A percentile compares a stretch with the other conserved stretches of the same genome.
phyloP scores from a whole-genome alignment of 208 protist genomes.

The Acanthamoeba lenticulata region DNA sequence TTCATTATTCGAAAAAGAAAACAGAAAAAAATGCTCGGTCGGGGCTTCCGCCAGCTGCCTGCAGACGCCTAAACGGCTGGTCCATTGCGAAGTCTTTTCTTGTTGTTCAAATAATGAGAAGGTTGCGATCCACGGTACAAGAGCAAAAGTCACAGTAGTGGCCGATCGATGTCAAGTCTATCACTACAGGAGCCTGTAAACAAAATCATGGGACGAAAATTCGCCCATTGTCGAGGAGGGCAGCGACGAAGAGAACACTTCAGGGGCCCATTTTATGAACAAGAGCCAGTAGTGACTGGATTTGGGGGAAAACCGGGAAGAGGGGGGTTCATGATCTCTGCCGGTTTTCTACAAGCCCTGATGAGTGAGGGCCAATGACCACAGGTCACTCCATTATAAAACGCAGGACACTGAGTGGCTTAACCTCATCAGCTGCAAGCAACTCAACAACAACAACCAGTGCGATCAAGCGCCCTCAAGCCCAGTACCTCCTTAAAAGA shows the following conservation, averaged over 20 bases:
- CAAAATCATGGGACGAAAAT: background rate
- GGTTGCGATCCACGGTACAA: too few species aligned
- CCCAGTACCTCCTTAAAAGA: background rate
- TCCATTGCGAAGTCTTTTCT: too few species aligned
- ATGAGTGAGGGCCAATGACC: background rate
- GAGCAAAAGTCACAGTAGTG: too few species aligned
- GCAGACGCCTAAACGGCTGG: too few species aligned
- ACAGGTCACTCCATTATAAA: background rate
- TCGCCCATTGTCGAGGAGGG: background rate
- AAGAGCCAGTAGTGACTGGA: background rate
- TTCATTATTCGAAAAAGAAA: too few species aligned
- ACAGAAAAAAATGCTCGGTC: too few species aligned
- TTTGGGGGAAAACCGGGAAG: slow-evolving; percentile 19
- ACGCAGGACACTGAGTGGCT: background rate
- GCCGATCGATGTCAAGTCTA: too few species aligned
- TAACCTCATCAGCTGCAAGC: background rate
- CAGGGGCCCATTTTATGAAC: background rate
- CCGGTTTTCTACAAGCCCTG: background rate
- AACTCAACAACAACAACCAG: background rate
- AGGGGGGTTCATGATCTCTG: background rate
- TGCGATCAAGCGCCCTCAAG: background rate
- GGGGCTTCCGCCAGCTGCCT: too few species aligned
- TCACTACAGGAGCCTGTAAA: too few species aligned
- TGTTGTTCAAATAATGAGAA: too few species aligned
- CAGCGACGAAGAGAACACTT: background rate